Evolutionary conservation across 371 early-diverging fungal genomes (phyloP).

Genomic region (Nematocida major): DNA sequence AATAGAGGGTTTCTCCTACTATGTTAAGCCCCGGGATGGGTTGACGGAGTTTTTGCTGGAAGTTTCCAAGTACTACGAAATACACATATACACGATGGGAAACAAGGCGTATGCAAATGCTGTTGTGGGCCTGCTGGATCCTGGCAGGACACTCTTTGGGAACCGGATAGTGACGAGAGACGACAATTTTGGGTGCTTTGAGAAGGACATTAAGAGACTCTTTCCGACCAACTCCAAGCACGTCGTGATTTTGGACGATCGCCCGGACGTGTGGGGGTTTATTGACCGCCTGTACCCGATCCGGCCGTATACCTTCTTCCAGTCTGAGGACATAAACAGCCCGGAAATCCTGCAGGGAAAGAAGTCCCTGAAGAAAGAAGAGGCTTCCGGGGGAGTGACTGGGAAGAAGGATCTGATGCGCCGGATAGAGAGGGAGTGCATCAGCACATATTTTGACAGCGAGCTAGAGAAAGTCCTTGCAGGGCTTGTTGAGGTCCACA

Average conservation of each 20-base stretch:
- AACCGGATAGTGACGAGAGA: conserved; percentile 86
- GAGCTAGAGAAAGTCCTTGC: conserved; percentile 28
- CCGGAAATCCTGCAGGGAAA: conserved; percentile 38
- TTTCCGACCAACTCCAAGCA: conserved; percentile 88
- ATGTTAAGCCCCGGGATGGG: conserved; percentile 67
- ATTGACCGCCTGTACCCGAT: conserved; percentile 55
- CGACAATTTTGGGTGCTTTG: conserved; percentile 74
- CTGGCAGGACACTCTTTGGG: conserved; percentile 71
- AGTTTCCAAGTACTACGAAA: conserved; percentile 69
- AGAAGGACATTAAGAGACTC: conserved; percentile 77
- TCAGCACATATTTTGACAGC: conserved; percentile 22
- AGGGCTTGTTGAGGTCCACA: conserved; percentile 30
- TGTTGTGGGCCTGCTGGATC: conserved; percentile 80
- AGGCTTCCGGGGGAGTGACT: neutral
- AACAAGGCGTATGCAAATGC: conserved; percentile 81
- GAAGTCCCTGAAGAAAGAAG: neutral
- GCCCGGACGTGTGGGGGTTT: conserved; percentile 85
- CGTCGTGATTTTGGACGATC: conserved; percentile 93
- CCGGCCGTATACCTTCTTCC: conserved; percentile 56
- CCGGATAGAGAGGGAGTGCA: conserved; percentile 6
- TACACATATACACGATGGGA: conserved; percentile 98
- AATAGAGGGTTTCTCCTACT: conserved; percentile 48
- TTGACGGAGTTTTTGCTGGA: conserved; percentile 72
- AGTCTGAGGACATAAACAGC: conserved; percentile 59
- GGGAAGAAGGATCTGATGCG: neutral